phyloP scores from a whole-genome alignment of 495 filamentous ascomycete genomes.

The Penicillium tannophilum region DNA sequence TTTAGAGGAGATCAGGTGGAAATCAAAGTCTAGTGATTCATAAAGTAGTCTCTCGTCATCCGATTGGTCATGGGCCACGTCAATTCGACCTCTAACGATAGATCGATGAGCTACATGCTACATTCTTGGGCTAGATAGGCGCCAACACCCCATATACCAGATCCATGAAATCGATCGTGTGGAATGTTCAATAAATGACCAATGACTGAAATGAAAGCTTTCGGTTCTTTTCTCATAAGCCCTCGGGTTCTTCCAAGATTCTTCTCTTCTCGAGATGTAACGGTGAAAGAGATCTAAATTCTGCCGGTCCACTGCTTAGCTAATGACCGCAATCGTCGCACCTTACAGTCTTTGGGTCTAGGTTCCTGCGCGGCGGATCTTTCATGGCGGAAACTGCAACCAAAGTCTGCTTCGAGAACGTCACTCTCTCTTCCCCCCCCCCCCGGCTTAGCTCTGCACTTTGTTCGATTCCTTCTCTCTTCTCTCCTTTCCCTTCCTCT shows the following conservation, averaged over 20 bases:
- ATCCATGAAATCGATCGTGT: not conserved
- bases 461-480: not conserved
- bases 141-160: not conserved
- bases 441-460: not conserved
- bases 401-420: slow-evolving; percentile 22
- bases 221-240: not conserved
- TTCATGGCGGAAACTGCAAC: slow-evolving; percentile 9
- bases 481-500: slow-evolving; percentile 11
- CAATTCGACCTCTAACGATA: not conserved
- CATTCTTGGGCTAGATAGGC: not conserved
- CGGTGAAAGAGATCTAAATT: not conserved
- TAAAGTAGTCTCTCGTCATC: not conserved
- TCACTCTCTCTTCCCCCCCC: slow-evolving; percentile 7
- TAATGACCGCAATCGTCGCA: slow-evolving; percentile 10
- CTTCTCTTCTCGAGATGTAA: too few relatives aligned
- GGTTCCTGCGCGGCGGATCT: slow-evolving; percentile 27
- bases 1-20: too few relatives aligned
- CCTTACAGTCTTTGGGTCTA: slow-evolving; percentile 17
- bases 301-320: slow-evolving; percentile 11
- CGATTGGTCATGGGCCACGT: too few relatives aligned
- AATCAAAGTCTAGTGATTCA: too few relatives aligned
- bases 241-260: too few relatives aligned
- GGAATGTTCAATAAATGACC: not conserved
- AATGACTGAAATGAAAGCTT: not conserved
- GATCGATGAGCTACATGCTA: not conserved